A percentile compares a stretch with the other conserved stretches of the same genome.
Conservation (phyloP, 805 yeast species). For the Jamesozyma hellenica region DNA sequence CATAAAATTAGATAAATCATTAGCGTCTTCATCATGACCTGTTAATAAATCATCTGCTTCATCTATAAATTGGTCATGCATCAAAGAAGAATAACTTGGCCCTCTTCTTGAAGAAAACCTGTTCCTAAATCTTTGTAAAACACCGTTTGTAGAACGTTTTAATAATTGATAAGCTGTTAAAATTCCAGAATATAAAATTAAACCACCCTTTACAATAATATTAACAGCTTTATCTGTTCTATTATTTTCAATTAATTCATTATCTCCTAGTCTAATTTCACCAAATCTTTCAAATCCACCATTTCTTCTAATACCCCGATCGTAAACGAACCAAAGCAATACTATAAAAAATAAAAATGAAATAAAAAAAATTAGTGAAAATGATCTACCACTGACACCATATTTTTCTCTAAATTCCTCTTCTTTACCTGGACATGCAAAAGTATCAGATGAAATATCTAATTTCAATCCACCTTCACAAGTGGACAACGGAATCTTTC, state of each 20-base stretch:
- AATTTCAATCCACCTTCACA: conserved; percentile 72
- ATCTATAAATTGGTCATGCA: conserved; percentile 28
- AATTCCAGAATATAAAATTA: conserved; percentile 35
- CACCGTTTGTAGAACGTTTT: conserved; percentile 9
- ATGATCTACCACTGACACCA: conserved; percentile 44
- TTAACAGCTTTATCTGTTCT: conserved; percentile 50
- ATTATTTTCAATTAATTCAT: conserved; percentile 49
- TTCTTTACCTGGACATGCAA: conserved; percentile 84
- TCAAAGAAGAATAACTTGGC: conserved; percentile 26
- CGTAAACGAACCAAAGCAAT: conserved; percentile 64
- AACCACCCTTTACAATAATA: conserved; percentile 47
- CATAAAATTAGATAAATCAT: conserved; percentile 36
- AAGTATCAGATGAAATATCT: conserved; percentile 48
- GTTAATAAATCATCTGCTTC: conserved; percentile 29
- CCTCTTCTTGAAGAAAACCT: conserved; percentile 24
- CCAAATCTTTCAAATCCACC: conserved; percentile 75
- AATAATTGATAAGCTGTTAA: conserved; percentile 16
- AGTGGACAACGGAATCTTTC: conserved; percentile 75
- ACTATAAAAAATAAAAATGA: conserved; percentile 46
- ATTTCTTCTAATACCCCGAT: conserved; percentile 67
- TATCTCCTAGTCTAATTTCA: conserved; percentile 75
- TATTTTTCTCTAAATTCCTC: conserved; percentile 46
- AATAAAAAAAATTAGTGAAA: conserved; percentile 43
- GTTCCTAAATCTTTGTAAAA: conserved; percentile 13
- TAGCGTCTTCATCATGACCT: conserved; percentile 40